phyloP scores from a whole-genome alignment of 1,284 basidiomycete genomes.

The Erythrobasidium hasegawianum region DNA sequence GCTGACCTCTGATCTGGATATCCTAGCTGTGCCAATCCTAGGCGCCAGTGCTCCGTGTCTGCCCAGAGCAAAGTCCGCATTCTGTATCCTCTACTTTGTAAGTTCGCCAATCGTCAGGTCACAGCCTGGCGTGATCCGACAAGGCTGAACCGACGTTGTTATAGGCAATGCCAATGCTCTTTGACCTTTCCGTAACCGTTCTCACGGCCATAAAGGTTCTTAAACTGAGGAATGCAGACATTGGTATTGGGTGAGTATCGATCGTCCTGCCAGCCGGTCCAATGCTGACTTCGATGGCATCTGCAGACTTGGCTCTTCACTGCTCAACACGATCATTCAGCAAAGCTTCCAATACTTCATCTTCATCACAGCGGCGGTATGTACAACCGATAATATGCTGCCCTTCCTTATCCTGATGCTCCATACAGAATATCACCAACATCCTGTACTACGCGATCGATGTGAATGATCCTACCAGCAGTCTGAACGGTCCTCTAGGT shows the following conservation, averaged over 20 bases:
- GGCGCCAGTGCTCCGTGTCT: constrained; percentile 10
- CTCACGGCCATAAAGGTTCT: constrained; percentile 21
- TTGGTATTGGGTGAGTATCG: constrained; percentile 13
- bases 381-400: neutral
- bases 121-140: too few relatives aligned
- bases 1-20: too few relatives aligned
- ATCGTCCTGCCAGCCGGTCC: neutral
- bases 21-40: constrained; percentile 10
- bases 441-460: constrained; percentile 28
- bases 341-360: constrained; percentile 27
- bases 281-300: neutral
- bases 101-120: neutral
- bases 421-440: constrained; percentile 10
- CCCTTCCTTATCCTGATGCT: neutral
- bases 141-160: too few relatives aligned
- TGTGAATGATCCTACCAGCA: constrained; percentile 9
- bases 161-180: constrained; percentile 11
- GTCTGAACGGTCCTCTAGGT: constrained; percentile 25
- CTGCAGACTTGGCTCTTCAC: constrained; percentile 1
- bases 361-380: constrained; percentile 24
- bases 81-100: constrained; percentile 24
- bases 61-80: constrained; percentile 10
- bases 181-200: constrained; percentile 11
- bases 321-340: constrained; percentile 25
- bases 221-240: neutral